Conservation (phyloP, 495 filamentous ascomycete genomes). For the Penicillium simplicissimum region DNA sequence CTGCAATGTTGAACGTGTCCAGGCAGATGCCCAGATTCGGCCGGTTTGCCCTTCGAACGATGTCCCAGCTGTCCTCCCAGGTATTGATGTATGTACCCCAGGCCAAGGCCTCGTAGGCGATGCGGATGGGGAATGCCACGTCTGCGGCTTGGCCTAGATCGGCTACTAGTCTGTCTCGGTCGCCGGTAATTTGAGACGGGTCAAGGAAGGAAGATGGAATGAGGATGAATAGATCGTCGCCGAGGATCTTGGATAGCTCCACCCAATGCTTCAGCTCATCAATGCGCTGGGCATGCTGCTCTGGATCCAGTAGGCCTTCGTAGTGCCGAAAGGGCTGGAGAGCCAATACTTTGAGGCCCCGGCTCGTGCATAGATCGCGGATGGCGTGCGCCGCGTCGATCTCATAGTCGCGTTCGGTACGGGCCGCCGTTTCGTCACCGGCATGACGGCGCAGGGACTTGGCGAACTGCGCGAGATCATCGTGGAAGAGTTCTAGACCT, state of each 20-base stretch:
- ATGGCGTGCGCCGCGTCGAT: conserved; percentile 58
- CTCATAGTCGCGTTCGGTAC: conserved; percentile 26
- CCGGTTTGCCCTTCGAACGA: conserved; percentile 60
- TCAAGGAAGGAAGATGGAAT: conserved; percentile 69
- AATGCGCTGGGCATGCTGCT: conserved; percentile 53
- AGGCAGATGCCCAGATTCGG: conserved; percentile 72
- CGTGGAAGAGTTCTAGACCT: conserved; percentile 32
- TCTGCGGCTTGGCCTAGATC: conserved; percentile 66
- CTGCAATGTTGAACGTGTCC: conserved; percentile 77
- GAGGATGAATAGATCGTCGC: conserved; percentile 60
- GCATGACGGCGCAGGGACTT: conserved; percentile 18
- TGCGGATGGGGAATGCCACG: conserved; percentile 54
- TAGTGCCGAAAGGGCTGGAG: conserved; percentile 76
- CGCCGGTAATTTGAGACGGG: conserved; percentile 48
- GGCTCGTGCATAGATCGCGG: conserved; percentile 51
- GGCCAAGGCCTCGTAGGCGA: conserved; percentile 70
- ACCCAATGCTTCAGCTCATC: conserved; percentile 65
- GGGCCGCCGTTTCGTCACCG: not conserved
- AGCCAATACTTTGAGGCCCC: conserved; percentile 57
- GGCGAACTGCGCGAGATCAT: conserved; percentile 29
- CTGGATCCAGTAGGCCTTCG: conserved; percentile 63
- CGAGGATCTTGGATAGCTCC: conserved; percentile 55
- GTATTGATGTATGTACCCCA: conserved; percentile 70
- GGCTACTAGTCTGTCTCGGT: conserved; percentile 53
- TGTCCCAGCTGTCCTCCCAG: conserved; percentile 69